Evolutionary conservation across 2,329 filamentous ascomycete species (phyloP), one percentile per base, ranked within the genome.

Genomic region (Herpotrichia juniperi): DNA sequence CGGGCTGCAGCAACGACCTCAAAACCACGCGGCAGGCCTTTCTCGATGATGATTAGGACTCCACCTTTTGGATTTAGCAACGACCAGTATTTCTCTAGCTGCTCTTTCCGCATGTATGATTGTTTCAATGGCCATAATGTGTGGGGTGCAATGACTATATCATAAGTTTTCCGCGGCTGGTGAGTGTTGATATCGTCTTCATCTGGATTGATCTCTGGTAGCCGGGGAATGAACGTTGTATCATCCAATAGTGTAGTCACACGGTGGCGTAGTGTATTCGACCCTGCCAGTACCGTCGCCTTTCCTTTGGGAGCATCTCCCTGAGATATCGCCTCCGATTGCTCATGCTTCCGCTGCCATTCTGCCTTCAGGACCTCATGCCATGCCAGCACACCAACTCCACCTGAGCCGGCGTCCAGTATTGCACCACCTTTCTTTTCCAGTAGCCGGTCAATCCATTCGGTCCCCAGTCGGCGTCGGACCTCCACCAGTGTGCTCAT

Each of bases 81-180:
- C 12, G 85, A 87, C 94, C 94, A 99, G 1, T 97, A 83, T 54
- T 96, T 96, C 67, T 96, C 87, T 17, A 97, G 79, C 46, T 94
- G 81, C 28, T 88, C 83, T 66, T 90, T 93, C 40, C 93, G 88
- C 64, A 89, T 79, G 64, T 87, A 90, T 10, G 89, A 87, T 68
- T 93, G 88, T 53, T 87, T 84, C 3, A 94, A 74, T 1, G 87
- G 84, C 74, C 96, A 87, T 19, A 99, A 80, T 3, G 87, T 83
- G 68, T 99, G 91, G 1, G 92, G 90, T 1, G 92, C 93, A 58
- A 99, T 87, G 61, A 99, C 91, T 4, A 99, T 76, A 67, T 99
- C 94, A 71, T 88, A 97, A 37, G 85, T 83, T 74, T 97, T 97
- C 54, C 88, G 83, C 2, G 69, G 69, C 64, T 78, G 62, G 59